phyloP scores from a whole-genome alignment of 2,329 filamentous ascomycete genomes.

The Stagonosporopsis cucurbitacearum region DNA sequence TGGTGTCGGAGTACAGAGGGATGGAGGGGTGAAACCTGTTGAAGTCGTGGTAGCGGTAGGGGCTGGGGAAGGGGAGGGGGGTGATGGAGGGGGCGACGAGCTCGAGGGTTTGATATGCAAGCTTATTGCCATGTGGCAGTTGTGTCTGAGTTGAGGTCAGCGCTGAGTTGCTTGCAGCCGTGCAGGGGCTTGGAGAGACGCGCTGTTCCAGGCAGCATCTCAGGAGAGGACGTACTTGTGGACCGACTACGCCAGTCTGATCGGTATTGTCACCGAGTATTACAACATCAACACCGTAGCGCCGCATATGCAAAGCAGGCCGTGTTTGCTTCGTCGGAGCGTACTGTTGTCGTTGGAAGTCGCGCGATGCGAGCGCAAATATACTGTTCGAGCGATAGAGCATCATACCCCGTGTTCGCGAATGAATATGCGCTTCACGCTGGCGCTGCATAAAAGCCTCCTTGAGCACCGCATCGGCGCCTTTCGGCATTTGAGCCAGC shows the following conservation, averaged over 20 bases:
- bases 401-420: constrained; percentile 19
- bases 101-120: constrained; percentile 1
- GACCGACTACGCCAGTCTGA: not conserved
- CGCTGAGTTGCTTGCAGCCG: too few relatives aligned
- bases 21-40: not conserved
- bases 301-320: constrained; percentile 23
- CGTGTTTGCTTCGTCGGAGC: constrained; percentile 22
- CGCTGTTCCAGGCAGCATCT: not conserved
- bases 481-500: not conserved
- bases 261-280: not conserved
- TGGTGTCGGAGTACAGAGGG: constrained; percentile 6
- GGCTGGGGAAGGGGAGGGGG: constrained; percentile 8
- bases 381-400: constrained; percentile 2
- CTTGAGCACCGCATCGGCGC: not conserved
- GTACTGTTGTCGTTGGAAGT: constrained; percentile 16
- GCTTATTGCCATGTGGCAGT: not conserved
- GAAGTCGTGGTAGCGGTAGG: constrained; percentile 19
- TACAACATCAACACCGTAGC: constrained; percentile 34
- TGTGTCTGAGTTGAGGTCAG: not conserved
- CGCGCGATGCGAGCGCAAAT: constrained; percentile 22
- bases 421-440: not conserved
- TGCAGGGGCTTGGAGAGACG: not conserved
- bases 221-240: not conserved
- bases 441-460: not conserved
- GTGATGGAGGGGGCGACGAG: not conserved